Evolutionary conservation across 257 asterid species (phyloP), one percentile per base, ranked within the genome.

Genomic region (Apocynum venetum): DNA sequence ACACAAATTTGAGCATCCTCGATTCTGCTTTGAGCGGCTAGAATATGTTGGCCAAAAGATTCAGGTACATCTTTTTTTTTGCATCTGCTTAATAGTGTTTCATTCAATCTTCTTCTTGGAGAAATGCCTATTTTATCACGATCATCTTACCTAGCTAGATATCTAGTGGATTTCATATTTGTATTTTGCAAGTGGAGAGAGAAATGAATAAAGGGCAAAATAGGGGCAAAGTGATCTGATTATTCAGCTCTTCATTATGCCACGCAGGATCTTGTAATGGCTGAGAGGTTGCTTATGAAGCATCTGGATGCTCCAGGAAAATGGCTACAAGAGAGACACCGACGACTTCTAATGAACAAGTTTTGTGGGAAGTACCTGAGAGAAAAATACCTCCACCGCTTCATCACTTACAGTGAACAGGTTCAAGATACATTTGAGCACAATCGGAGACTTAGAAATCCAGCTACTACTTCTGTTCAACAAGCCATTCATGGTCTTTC

Each of bases 31-130:
- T 19, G 99, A 96, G 87, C 91, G 99, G 55, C 87, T 96, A 67
- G 99, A 96, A 79, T 93, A 96, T 77, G 87, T 96, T 4, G 99
- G 98, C 31, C 99, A 96, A 83, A 96, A 96, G 89, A 96, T 96
- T 78, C 98, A 96, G 97, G 97, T 90, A 49, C 72, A 78, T 78
- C 49, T 51, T 71, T 40, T 71, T 40, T 17, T 77, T 67, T 74
- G 80, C 48, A 63, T 70, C 75, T 17, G 60, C 55, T 12, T 71
- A 49, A 15, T 20, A 46, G 36, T 14, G 11, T 75, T 35, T 43
- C 60, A 31, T 55, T 47, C 51, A 8, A 38, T 20, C 53, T 69
- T 41, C 35, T 15, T 25, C 20, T 36, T 14, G 63, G 10, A 31
- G 25, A 25, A 49, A 49, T 7, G 13, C 43, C 11, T 2, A 2